phyloP scores from a whole-genome alignment of 441 rosid species.

The Erodium texanum region DNA sequence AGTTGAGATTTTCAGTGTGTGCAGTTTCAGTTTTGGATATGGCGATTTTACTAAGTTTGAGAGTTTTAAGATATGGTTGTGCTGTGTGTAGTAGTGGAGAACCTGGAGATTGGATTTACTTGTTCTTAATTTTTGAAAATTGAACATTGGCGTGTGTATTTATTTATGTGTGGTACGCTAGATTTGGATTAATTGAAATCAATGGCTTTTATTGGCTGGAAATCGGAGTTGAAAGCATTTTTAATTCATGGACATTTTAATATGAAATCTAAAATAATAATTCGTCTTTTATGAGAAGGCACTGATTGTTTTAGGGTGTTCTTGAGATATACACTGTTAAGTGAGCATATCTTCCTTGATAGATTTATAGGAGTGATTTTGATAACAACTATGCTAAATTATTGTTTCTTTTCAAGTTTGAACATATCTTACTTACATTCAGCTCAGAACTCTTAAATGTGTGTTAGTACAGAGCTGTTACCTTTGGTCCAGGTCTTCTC shows the following conservation, averaged over 20 bases:
- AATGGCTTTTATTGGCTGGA: background rate
- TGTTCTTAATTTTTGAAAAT: background rate
- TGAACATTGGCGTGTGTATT: background rate
- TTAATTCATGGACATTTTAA: background rate
- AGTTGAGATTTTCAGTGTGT: background rate
- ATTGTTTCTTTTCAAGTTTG: background rate
- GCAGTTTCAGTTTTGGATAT: conserved; percentile 1
- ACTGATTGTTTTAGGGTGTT: background rate
- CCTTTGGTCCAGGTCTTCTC: background rate
- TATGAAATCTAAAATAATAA: background rate
- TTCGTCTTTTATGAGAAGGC: no score
- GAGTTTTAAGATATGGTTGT: conserved; percentile 11
- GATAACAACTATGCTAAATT: background rate
- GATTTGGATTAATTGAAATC: background rate
- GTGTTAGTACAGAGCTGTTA: background rate
- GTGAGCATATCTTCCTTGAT: no score
- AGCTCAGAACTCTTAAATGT: background rate
- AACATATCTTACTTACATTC: background rate
- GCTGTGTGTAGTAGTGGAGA: background rate
- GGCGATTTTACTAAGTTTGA: background rate
- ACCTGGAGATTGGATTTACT: background rate
- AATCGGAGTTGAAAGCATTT: background rate
- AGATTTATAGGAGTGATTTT: background rate
- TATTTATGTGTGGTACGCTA: background rate
- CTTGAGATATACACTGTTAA: background rate